These are phyloP conservation scores for Acrocalymma vagum DNA, from an alignment of 2,329 filamentous ascomycete species.

Conservation along the genomic window DNA sequence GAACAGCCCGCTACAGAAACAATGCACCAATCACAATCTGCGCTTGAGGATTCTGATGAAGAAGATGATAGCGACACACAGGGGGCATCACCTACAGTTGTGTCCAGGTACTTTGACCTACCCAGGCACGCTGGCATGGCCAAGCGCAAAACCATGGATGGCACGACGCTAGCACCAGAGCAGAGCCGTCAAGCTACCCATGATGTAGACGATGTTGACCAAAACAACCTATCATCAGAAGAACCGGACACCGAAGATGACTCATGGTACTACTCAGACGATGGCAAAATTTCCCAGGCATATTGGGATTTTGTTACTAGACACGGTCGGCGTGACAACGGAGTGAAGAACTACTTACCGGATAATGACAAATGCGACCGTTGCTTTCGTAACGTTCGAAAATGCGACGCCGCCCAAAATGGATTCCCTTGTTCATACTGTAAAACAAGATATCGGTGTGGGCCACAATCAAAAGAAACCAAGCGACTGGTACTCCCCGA, in stretches of 20 bases:
- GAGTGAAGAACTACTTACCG: background rate
- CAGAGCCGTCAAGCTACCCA: conserved; percentile 1
- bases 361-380: too few species aligned
- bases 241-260: background rate
- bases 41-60: background rate
- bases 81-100: background rate
- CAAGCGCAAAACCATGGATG: conserved; percentile 1
- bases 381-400: too few species aligned
- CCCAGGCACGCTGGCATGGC: background rate
- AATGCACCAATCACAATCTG: background rate
- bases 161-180: conserved; percentile 1
- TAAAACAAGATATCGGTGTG: background rate
- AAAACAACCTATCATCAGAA: background rate
- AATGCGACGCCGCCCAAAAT: too few species aligned
- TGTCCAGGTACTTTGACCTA: background rate
- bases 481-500: background rate
- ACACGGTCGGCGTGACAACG: background rate
- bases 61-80: background rate
- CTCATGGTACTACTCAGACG: conserved; percentile 3
- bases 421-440: too few species aligned
- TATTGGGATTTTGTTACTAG: conserved; percentile 3
- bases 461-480: background rate
- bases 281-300: conserved; percentile 1
- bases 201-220: background rate
- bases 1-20: too few species aligned